Evolutionary conservation across 1,284 basidiomycete species (phyloP), one percentile per base, ranked within the genome.

Genomic region (Trametes hirsuta): DNA sequence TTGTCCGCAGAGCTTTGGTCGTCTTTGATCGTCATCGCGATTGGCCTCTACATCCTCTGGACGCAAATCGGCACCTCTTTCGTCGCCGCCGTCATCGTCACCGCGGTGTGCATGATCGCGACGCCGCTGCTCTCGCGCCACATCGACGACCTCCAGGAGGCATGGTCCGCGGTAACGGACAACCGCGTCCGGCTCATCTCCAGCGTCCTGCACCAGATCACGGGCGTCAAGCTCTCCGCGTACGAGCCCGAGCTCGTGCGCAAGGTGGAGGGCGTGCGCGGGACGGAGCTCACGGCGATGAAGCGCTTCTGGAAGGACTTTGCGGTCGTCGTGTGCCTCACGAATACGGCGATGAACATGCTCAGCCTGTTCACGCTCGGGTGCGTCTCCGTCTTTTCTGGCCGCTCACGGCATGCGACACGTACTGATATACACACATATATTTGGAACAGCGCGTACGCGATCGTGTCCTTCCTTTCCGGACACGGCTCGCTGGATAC

Each of bases 131-230:
- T 53, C 30, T 53, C 51, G 11, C 15, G 51, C 18, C 41, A 53
- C 51, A 53, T 53, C 24, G 51, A 53, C 51, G 51, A 53, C 51
- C 51, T 53, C 15, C 51, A 53, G 30, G 51, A 53, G 30, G 51
- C 42, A 18, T 53, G 51, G 51, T 53, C 51, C 5, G 51, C 41
- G 3, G 41, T 53, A 5, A 53, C 51, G 9, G 51, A 53, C 41
- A 22, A 14, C 30, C 51, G 51, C 30, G 51, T 53, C 15, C 51
- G 51, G 25, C 51, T 53, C 30, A 53, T 53, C 4, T 53, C 51
- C 5, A 53, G 51, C 30, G 25, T 53, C 30, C 41, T 53, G 9
- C 51, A 53, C 25, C 51, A 53, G 30, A 53, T 53, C 24, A 53
- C 51, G 24, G 51, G 51, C 14, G 51, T 53, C 30, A 53, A 53